phyloP scores from a whole-genome alignment of 2,329 filamentous ascomycete species.

The Sclerotiophoma versabilis region DNA sequence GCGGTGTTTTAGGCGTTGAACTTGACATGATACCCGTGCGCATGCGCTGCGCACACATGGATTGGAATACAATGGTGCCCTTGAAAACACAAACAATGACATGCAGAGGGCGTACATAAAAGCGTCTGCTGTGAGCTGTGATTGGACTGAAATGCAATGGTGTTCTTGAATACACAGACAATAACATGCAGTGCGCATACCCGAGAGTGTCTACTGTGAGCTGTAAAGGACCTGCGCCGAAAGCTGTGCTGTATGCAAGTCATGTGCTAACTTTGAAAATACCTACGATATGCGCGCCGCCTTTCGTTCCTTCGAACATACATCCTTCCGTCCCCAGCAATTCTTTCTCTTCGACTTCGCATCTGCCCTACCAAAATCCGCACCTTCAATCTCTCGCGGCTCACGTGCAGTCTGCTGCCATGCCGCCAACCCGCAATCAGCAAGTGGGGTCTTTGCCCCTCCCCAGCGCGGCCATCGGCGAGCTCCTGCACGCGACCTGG shows the following conservation, averaged over 20 bases:
- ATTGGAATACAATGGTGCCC: neutral
- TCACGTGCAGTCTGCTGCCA: constrained; percentile 6
- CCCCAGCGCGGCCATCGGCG: constrained; percentile 33
- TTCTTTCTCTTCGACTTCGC: too few relatives aligned
- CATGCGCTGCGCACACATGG: neutral
- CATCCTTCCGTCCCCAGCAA: too few relatives aligned
- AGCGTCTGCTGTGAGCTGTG: too few relatives aligned
- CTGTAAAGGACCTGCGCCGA: too few relatives aligned
- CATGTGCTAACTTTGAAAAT: neutral
- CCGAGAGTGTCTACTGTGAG: too few relatives aligned
- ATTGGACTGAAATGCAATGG: too few relatives aligned
- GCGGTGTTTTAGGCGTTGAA: constrained; percentile 1
- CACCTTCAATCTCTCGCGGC: neutral
- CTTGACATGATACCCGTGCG: constrained; percentile 11
- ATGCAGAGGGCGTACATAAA: neutral
- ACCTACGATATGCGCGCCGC: neutral
- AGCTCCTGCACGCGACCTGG: constrained; percentile 31
- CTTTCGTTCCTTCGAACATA: too few relatives aligned
- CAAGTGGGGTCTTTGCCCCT: constrained; percentile 17
- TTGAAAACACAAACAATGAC: neutral
- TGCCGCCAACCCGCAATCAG: constrained; percentile 1
- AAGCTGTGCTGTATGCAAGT: neutral
- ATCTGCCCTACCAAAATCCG: neutral
- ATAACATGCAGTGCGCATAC: too few relatives aligned
- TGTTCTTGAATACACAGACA: too few relatives aligned